These are phyloP conservation scores for Rhizopus arrhizus DNA, from an alignment of 371 early-diverging fungal species.

Conservation along the genomic window DNA sequence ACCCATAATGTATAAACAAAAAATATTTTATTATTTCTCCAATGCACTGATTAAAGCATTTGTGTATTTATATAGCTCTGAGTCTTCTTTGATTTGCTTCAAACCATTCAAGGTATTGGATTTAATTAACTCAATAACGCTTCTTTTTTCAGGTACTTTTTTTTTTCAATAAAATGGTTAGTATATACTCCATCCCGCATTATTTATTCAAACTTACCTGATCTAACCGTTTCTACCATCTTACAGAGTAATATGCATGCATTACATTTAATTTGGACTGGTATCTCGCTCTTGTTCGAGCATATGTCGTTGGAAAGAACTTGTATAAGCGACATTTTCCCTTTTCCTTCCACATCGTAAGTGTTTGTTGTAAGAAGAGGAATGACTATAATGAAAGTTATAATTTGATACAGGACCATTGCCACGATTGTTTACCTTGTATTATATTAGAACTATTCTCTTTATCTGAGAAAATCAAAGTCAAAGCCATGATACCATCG, in stretches of 20 bases:
- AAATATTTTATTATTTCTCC: constrained; percentile 8
- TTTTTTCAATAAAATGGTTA: background rate
- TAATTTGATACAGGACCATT: constrained; percentile 13
- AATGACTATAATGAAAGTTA: background rate
- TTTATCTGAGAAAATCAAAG: constrained; percentile 49
- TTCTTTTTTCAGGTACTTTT: constrained; percentile 10
- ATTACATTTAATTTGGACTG: constrained; percentile 59
- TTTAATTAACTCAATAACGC: constrained; percentile 7
- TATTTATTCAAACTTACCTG: constrained; percentile 26
- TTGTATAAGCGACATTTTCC: constrained; percentile 42
- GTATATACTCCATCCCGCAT: background rate
- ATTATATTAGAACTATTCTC: constrained; percentile 25
- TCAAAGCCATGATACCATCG: constrained; percentile 63
- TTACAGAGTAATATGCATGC: constrained; percentile 56
- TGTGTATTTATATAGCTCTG: constrained; percentile 20
- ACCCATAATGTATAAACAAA: background rate
- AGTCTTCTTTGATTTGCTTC: constrained; percentile 6
- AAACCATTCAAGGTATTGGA: constrained; percentile 6
- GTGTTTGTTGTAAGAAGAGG: background rate
- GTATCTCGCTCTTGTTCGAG: constrained; percentile 16
- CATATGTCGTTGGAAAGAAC: constrained; percentile 42
- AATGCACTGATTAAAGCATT: constrained; percentile 18
- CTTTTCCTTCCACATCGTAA: background rate
- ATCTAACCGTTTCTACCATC: constrained; percentile 38
- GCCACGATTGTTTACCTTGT: constrained; percentile 19